These are phyloP conservation scores for Rhodosorus marinus DNA, from an alignment of 23 red algal species.

Conservation along the genomic window DNA sequence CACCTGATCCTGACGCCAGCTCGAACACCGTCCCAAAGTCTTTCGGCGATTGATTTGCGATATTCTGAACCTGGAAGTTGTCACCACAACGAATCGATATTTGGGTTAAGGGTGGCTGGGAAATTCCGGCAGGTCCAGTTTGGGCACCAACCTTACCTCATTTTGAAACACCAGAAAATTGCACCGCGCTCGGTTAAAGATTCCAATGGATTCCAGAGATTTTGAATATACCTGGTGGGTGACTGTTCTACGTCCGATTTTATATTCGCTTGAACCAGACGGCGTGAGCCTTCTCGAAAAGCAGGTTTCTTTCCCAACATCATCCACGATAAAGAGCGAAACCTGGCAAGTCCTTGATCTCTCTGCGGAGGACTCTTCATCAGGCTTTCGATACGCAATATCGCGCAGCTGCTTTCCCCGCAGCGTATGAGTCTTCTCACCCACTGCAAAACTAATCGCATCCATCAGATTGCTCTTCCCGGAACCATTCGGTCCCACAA, in stretches of 20 bases:
- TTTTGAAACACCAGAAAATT: constrained; percentile 99
- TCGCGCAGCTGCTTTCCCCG: constrained; percentile 68
- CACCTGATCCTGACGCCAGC: constrained; percentile 41
- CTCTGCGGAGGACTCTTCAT: background rate
- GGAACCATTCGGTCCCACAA: constrained; percentile 84
- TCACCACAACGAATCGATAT: too few species aligned
- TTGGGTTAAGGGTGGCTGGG: too few species aligned
- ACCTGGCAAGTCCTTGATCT: background rate
- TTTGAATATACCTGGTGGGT: too few species aligned
- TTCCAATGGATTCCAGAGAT: constrained; percentile 38
- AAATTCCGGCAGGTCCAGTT: too few species aligned
- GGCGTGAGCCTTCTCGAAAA: constrained; percentile 43
- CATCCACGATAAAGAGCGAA: background rate
- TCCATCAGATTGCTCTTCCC: constrained; percentile 98
- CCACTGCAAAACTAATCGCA: constrained; percentile 84
- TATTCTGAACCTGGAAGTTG: constrained; percentile 17
- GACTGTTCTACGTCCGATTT: constrained; percentile 31
- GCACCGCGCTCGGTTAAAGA: constrained; percentile 45
- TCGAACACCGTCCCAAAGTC: constrained; percentile 74
- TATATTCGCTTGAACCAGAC: constrained; percentile 35
- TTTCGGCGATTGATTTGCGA: constrained; percentile 46
- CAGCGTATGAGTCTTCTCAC: constrained; percentile 42
- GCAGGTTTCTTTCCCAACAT: background rate
- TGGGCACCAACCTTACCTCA: constrained; percentile 10
- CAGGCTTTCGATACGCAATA: constrained; percentile 42